Evolutionary conservation across 495 filamentous ascomycete species (phyloP), one percentile per base, ranked within the genome.

Genomic region (Thozetella sp.): DNA sequence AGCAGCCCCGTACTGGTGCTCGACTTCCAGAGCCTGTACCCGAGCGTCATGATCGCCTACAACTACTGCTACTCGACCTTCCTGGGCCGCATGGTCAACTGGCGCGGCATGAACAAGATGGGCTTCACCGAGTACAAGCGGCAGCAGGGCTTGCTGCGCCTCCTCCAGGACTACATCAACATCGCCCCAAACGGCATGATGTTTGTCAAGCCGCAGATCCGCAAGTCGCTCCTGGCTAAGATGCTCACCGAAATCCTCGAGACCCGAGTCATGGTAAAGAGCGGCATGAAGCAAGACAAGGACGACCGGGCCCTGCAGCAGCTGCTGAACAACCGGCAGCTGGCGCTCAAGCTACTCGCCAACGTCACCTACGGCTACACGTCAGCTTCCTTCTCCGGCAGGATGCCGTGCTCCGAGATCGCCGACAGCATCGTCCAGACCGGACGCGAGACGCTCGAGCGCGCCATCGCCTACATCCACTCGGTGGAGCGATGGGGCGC

Each of bases 1-100:
- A 91, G 79, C 25, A 94, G 91, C 59, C 95, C 95, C 0, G 68
- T 99, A 13, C 67, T 99, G 12, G 95, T 99, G 0, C 80, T 99
- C 12, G 95, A 99, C 73, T 99, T 99, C 63, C 96, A 98, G 70
- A 95, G 91, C 25, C 79, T 99, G 23, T 99, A 99, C 67, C 95
- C 95, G 2, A 97, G 93, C 67, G 88, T 98, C 51, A 98, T 99
- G 93, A 97, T 99, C 64, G 95, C 95, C 0, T 97, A 99, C 75
- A 99, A 99, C 69, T 97, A 97, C 74, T 99, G 95, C 77, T 99
- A 99, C 72, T 98, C 95, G 0, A 99, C 95, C 0, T 99, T 92
- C 62, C 83, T 99, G 9, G 95, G 95, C 2, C 86, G 95, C 51
- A 86, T 94, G 26, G 83, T 87, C 22, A 83, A 83, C 64, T 97